Conservation (phyloP, 257 asterid genomes). For the Solanum bukasovii region DNA sequence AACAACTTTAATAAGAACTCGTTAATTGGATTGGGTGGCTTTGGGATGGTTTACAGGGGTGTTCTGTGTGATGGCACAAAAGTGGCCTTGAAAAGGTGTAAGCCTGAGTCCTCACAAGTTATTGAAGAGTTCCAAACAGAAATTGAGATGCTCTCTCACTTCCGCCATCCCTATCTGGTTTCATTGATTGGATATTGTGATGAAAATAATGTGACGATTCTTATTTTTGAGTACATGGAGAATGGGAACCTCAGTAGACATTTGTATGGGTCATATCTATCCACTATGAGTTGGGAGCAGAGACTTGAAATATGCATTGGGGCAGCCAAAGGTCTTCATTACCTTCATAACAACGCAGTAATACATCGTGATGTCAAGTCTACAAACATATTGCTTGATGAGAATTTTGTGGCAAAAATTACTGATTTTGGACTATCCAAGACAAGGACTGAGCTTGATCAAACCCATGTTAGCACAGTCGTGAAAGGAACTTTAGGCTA, state of each 20-base stretch:
- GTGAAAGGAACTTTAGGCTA: not conserved
- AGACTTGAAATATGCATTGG: not conserved
- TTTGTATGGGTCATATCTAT: not conserved
- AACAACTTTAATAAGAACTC: not conserved
- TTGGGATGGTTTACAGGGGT: not conserved
- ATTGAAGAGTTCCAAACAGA: not conserved
- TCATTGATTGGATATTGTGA: not conserved
- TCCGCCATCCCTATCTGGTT: not conserved
- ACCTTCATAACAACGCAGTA: not conserved
- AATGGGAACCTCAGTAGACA: not conserved
- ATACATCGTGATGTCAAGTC: constrained; percentile 1
- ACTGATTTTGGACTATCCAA: not conserved
- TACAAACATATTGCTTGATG: not conserved
- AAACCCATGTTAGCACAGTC: not conserved
- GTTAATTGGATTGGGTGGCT: not conserved
- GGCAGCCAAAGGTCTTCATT: not conserved
- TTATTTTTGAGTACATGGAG: not conserved
- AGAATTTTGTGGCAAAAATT: not conserved
- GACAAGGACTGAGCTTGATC: not conserved
- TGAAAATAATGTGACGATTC: not conserved
- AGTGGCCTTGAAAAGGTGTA: not conserved
- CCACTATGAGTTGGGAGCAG: not conserved
- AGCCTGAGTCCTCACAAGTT: not conserved
- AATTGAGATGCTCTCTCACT: not conserved
- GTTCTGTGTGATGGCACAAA: not conserved